Conservation (phyloP, 768 basidiomycete genomes). For the Suillus subalutaceus region DNA sequence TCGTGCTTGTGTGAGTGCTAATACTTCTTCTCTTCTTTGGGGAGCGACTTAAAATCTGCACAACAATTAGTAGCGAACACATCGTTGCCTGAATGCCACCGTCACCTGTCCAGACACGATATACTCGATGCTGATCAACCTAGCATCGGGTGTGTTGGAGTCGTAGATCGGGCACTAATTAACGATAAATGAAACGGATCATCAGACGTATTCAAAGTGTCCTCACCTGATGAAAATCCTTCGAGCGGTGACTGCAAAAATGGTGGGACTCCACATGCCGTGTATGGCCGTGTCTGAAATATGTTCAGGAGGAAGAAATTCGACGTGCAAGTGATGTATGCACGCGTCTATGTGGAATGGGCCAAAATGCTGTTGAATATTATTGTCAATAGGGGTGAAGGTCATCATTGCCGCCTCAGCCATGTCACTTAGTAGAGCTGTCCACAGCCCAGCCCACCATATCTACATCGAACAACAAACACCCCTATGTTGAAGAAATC, state of each 20-base stretch:
- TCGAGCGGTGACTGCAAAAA: conserved; percentile 43
- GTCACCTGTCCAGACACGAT: conserved; percentile 45
- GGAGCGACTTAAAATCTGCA: conserved; percentile 41
- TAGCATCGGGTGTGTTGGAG: conserved; percentile 42
- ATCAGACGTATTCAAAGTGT: conserved; percentile 20
- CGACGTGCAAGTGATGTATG: background rate
- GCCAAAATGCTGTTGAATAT: conserved; percentile 33
- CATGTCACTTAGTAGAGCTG: conserved; percentile 10
- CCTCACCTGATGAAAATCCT: conserved; percentile 41
- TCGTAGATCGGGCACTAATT: conserved; percentile 49
- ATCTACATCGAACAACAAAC: too few species aligned
- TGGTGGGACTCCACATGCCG: conserved; percentile 47
- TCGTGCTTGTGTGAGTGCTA: conserved; percentile 60
- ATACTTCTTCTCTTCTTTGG: conserved; percentile 48
- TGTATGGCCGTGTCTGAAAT: conserved; percentile 30
- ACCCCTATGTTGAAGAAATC: too few species aligned
- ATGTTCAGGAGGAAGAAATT: background rate
- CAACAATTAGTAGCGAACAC: conserved; percentile 2
- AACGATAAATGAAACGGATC: background rate
- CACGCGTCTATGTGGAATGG: conserved; percentile 40
- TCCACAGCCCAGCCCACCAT: too few species aligned
- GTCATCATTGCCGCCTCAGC: conserved; percentile 33
- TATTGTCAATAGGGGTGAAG: conserved; percentile 35
- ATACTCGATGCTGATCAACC: conserved; percentile 58
- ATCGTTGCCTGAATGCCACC: background rate